Evolutionary conservation across 495 filamentous ascomycete genomes (phyloP), one percentile per base, ranked within the genome.

Genomic region (Neurospora cerealis): DNA sequence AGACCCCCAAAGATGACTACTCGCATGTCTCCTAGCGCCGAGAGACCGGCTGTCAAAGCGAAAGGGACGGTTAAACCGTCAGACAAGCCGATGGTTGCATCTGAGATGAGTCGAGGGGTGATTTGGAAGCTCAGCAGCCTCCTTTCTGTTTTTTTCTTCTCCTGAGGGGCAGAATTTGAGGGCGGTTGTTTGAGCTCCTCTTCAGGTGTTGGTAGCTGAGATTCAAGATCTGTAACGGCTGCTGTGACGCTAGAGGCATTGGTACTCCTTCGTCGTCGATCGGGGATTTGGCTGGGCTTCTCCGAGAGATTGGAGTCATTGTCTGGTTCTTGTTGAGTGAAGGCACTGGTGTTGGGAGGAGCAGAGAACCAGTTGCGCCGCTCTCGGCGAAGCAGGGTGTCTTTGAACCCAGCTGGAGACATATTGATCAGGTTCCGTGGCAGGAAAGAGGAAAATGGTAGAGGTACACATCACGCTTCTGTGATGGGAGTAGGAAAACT

Each of bases 1-100:
- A 91, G 82, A 3, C 90, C 90, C 19, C 87, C 90, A 71, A 88
- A 84, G 69, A 92, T 86, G 72, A 92, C 90, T 37, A 91, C 81
- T 46, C 84, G 83, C 6, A 88, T 84, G 70, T 86, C 83, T 73
- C 88, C 88, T 32, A 90, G 80, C 40, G 81, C 88, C 5, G 85
- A 86, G 15, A 90, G 74, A 6, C 88, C 88, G 2, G 88, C 88
- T 0, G 88, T 90, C 34, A 90, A 78, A 3, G 88, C 88, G 73
- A 90, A 90, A 2, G 88, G 88, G 9, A 90, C 88, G 0, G 88
- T 90, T 42, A 89, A 79, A n/a, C 88, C 88, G 73, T 90, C 88
- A 0, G 86, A 84, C 62, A 90, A 83, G 1, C 88, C 88, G 70
- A 89, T 85, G 73, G 87, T 89, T 28, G 83, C 76, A 75, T 89